Evolutionary conservation across 768 basidiomycete genomes (phyloP).

Genomic region (Termitomyces sp.): DNA sequence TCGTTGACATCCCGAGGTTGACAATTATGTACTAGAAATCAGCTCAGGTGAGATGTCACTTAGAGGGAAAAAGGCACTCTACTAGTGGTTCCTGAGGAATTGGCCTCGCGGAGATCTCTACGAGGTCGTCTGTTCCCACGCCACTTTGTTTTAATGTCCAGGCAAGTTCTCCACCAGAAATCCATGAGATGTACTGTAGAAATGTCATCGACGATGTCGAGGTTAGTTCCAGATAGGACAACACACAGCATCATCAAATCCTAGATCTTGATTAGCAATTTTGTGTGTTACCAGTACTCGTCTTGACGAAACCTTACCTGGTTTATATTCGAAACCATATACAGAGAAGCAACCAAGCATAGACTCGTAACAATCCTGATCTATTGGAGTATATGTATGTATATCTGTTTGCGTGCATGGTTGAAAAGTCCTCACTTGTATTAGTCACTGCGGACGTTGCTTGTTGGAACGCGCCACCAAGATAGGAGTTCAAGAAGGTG

Average conservation of each 20-base stretch:
- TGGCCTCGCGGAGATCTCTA: slow-evolving; percentile 64
- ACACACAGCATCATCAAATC: slow-evolving; percentile 53
- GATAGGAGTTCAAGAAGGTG: slow-evolving; percentile 60
- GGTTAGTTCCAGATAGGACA: background rate
- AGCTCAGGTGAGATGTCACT: background rate
- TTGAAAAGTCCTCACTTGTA: slow-evolving; percentile 42
- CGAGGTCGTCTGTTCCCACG: slow-evolving; percentile 48
- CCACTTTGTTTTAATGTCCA: slow-evolving; percentile 72
- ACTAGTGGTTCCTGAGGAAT: slow-evolving; percentile 86
- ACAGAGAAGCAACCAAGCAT: slow-evolving; percentile 51
- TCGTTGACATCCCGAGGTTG: slow-evolving; percentile 82
- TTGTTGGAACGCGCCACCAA: slow-evolving; percentile 79
- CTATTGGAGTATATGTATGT: slow-evolving; percentile 25
- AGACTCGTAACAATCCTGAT: slow-evolving; percentile 68
- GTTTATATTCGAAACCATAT: slow-evolving; percentile 82
- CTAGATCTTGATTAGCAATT: slow-evolving; percentile 13
- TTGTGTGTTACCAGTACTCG: too few relatives aligned
- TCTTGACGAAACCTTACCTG: slow-evolving; percentile 35
- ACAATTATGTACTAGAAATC: slow-evolving; percentile 68
- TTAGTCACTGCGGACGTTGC: slow-evolving; percentile 67
- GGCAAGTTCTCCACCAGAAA: slow-evolving; percentile 51
- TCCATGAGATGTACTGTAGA: slow-evolving; percentile 75
- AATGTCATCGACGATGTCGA: background rate
- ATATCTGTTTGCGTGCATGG: background rate
- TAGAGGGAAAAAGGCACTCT: slow-evolving; percentile 9